Percentiles rank a stretch among this genome's conserved stretches.
Conservation (phyloP, 176 grass and related monocot genomes). For the Elymus sibiricus region DNA sequence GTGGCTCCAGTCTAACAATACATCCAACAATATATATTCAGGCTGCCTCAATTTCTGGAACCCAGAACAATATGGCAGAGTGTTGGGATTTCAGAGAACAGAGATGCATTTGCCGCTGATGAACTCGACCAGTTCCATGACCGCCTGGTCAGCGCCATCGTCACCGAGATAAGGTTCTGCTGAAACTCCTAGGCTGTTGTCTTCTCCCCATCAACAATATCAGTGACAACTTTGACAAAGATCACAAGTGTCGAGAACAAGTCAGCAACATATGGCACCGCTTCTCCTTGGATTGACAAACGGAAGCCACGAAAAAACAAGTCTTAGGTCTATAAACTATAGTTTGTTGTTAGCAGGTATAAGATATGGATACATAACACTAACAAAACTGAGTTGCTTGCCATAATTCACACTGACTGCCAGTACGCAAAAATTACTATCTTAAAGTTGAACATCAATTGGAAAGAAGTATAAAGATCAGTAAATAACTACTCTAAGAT, state of each 20-base stretch:
- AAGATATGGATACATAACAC: no score
- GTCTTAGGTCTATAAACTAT: no score
- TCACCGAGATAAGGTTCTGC: slow-evolving; percentile 61
- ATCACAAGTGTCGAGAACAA: slow-evolving; percentile 72
- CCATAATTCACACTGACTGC: neutral
- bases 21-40: neutral
- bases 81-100: slow-evolving; percentile 45
- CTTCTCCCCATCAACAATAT: slow-evolving; percentile 85
- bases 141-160: slow-evolving; percentile 47
- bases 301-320: no score
- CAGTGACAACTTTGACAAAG: slow-evolving; percentile 79
- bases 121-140: slow-evolving; percentile 57
- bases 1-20: slow-evolving; percentile 4
- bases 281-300: slow-evolving; percentile 59
- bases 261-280: slow-evolving; percentile 73
- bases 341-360: no score
- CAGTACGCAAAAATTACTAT: neutral
- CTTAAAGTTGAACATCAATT: no score
- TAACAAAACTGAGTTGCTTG: no score
- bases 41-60: neutral
- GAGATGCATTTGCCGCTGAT: slow-evolving; percentile 55
- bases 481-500: no score
- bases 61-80: neutral
- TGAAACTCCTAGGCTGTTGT: slow-evolving; percentile 79
- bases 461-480: no score